Base-by-base conservation (phyloP, 2,329 filamentous ascomycete genomes). In the Coleophoma eucalyptorum region DNA sequence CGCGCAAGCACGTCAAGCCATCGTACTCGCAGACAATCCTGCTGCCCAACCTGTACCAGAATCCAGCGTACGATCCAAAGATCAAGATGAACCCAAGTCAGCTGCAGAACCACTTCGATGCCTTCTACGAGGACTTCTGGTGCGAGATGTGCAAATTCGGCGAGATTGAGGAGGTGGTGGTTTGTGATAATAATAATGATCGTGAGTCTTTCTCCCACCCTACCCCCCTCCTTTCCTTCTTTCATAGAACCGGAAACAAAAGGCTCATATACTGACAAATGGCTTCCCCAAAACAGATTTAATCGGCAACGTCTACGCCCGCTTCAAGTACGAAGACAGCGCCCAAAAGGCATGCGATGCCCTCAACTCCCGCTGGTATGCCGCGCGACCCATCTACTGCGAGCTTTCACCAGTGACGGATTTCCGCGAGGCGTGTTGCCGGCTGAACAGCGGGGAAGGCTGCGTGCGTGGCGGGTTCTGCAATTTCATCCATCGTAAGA, bases 121-220 rank as follows among this genome's bases (percentile, higher is more conserved):
- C 94, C 66, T 99, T 99, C 72, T 99, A 99, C 79, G 94, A 99
- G 77, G 94, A 99, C 70, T 91, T 99, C 60, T 99, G 94, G 93
- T 97, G 93, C 76, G 94, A 99, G 81, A 90, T 99, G 78, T 97
- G 94, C 86, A 91, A 96, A 74, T 99, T 95, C 70, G 94, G 94
- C 61, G 90, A 97, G 74, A 80, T 97, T 34, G 94, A 99, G 74
- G 94, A 99, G 75, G 83, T 99, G 12, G 94, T 99, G 12, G 93
- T 99, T 3, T 99, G 94, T 74, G 94, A 99, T 76, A 99, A 99
- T 73, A 97, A 97, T 74, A 99, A 99, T 74, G 94, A 99, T 69
- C 93, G 86, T 89, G 70, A 62, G 85, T 81, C 16, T 18, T 47
- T 26, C 33, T 11, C 11, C 44, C 13, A 37, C 35, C 46, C 21